Evolutionary conservation across 139 green algal species (phyloP).

Genomic region (Chlorella sp.): DNA sequence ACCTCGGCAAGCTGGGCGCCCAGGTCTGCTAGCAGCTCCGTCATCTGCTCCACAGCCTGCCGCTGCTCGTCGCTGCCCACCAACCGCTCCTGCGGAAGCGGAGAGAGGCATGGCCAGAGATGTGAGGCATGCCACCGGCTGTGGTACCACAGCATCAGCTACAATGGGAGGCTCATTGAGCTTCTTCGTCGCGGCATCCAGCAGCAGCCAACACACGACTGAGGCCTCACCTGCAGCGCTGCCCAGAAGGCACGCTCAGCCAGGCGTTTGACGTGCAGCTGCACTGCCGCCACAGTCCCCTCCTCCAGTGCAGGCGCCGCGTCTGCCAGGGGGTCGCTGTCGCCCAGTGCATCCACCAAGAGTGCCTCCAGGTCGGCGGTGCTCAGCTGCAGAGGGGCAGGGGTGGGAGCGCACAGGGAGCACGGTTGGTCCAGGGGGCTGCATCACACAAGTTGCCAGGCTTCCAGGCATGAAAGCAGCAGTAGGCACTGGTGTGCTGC

Average conservation of each 20-base stretch:
- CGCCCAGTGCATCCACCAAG: slow-evolving; percentile 60
- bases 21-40: slow-evolving; percentile 57
- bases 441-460: no score
- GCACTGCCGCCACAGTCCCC: slow-evolving; percentile 29
- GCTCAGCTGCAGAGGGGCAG: slow-evolving; percentile 47
- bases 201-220: no score
- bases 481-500: no score
- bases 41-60: slow-evolving; percentile 33
- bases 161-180: no score
- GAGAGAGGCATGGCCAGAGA: background rate
- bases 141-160: no score
- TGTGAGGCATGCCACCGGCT: no score
- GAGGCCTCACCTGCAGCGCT: slow-evolving; percentile 23
- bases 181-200: no score
- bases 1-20: slow-evolving; percentile 52
- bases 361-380: slow-evolving; percentile 59
- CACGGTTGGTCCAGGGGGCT: no score
- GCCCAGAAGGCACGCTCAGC: slow-evolving; percentile 86
- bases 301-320: background rate
- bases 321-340: slow-evolving; percentile 32
- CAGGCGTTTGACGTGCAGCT: slow-evolving; percentile 57
- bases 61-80: background rate
- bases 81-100: slow-evolving; percentile 27
- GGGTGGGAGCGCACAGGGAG: background rate
- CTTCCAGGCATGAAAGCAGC: no score